Conservation (phyloP, 1,284 basidiomycete species). For the Somion occarium region DNA sequence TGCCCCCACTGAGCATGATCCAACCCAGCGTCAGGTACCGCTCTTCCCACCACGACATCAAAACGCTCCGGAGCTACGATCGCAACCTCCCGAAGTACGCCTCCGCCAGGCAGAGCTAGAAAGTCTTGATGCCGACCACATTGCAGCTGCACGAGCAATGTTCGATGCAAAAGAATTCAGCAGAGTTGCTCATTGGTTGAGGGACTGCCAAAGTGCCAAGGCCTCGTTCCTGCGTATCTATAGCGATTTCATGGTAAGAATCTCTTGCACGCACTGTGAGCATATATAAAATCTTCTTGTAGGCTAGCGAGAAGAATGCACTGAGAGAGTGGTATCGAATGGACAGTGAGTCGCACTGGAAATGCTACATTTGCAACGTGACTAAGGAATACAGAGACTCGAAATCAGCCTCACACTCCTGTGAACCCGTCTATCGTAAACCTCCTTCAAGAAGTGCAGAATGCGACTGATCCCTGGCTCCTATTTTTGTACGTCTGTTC, state of each 20-base stretch:
- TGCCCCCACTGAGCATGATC: conserved; percentile 28
- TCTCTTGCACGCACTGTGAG: conserved; percentile 8
- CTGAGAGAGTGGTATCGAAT: conserved; percentile 69
- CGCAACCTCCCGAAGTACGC: conserved; percentile 16
- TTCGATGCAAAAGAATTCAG: conserved; percentile 80
- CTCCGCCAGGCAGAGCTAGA: conserved; percentile 45
- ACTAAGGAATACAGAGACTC: conserved; percentile 48
- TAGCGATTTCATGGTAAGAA: conserved; percentile 77
- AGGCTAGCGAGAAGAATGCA: conserved; percentile 67
- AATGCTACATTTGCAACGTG: conserved; percentile 1
- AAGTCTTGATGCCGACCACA: conserved; percentile 59
- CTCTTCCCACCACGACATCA: conserved; percentile 17
- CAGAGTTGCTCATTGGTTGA: conserved; percentile 66
- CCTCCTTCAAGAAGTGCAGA: conserved; percentile 54
- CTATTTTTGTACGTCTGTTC: conserved; percentile 69
- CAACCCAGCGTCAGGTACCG: not conserved
- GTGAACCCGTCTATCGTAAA: conserved; percentile 60
- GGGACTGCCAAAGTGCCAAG: conserved; percentile 61
- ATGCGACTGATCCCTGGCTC: conserved; percentile 75
- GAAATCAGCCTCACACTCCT: conserved; percentile 68
- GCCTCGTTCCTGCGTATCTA: conserved; percentile 80
- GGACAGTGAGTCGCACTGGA: conserved; percentile 46
- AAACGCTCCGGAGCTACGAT: conserved; percentile 21
- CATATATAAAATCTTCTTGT: conserved; percentile 13
- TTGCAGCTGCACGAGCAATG: conserved; percentile 71